Evolutionary conservation across 441 rosid species (phyloP).

Genomic region (Theobroma grandiflorum): DNA sequence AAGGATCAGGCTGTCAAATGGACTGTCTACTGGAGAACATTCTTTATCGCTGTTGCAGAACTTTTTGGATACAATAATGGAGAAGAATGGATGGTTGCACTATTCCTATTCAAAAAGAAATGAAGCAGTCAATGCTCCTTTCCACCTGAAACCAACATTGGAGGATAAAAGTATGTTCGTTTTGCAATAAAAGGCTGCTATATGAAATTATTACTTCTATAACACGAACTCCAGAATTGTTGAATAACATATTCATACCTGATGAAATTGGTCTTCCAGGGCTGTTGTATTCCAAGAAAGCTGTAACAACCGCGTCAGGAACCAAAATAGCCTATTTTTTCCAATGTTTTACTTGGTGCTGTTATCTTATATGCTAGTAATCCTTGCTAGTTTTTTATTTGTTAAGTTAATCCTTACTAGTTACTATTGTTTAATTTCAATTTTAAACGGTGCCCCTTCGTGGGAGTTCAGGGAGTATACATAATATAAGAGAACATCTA

Average conservation of each 20-base stretch:
- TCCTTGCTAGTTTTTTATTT: too few species aligned
- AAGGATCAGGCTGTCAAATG: slow-evolving; percentile 78
- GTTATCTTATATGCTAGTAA: neutral
- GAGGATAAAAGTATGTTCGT: neutral
- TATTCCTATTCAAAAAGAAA: slow-evolving; percentile 71
- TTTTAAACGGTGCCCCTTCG: neutral
- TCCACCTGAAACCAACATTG: neutral
- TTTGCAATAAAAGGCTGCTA: neutral
- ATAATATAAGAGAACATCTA: neutral
- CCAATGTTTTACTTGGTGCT: neutral
- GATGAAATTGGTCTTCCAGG: neutral
- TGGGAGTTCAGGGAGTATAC: neutral
- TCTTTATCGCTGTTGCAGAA: slow-evolving; percentile 82
- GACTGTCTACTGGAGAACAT: slow-evolving; percentile 87
- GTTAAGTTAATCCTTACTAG: too few species aligned
- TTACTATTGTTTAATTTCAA: neutral
- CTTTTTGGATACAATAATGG: slow-evolving; percentile 86
- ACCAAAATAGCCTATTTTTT: neutral
- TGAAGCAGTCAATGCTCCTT: slow-evolving; percentile 32
- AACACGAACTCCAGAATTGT: neutral
- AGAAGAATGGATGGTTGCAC: slow-evolving; percentile 87
- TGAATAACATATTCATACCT: neutral
- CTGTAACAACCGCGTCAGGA: neutral
- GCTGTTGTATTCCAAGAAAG: neutral
- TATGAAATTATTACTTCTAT: neutral